Conservation (phyloP, 176 grass and related monocot genomes). For the Triticum turgidum region DNA sequence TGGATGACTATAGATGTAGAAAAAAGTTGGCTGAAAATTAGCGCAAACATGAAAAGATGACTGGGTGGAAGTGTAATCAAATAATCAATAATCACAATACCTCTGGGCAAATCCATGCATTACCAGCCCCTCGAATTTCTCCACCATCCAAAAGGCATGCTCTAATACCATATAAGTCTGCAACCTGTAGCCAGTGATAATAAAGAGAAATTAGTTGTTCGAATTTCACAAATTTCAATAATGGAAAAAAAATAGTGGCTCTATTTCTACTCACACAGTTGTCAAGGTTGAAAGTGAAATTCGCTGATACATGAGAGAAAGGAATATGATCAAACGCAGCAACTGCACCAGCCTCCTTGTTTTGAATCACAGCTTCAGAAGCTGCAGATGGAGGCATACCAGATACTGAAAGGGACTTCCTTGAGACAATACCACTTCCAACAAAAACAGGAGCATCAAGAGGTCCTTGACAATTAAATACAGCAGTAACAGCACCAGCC, state of each 20-base stretch:
- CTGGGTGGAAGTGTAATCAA: slow-evolving; percentile 4
- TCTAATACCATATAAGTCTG: slow-evolving; percentile 98
- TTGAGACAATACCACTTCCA: slow-evolving; percentile 96
- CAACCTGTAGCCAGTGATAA: slow-evolving; percentile 53
- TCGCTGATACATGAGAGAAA: slow-evolving; percentile 88
- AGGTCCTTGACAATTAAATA: slow-evolving; percentile 99
- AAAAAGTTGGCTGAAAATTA: slow-evolving; percentile 18
- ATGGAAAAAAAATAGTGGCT: background rate
- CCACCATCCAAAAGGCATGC: slow-evolving; percentile 93
- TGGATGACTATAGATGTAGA: slow-evolving; percentile 25
- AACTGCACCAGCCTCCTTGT: slow-evolving; percentile 93
- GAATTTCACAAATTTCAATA: slow-evolving; percentile 21
- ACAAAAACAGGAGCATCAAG: slow-evolving; percentile 95
- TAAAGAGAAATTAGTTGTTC: slow-evolving; percentile 8
- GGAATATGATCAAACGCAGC: slow-evolving; percentile 98
- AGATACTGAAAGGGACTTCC: slow-evolving; percentile 77
- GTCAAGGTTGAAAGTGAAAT: slow-evolving; percentile 98
- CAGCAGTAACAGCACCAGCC: slow-evolving; percentile 90
- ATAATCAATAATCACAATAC: slow-evolving; percentile 50
- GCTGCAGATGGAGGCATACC: slow-evolving; percentile 84
- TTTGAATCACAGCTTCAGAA: slow-evolving; percentile 90
- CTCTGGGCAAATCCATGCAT: slow-evolving; percentile 94
- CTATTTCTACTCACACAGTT: slow-evolving; percentile 72
- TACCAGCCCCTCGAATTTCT: slow-evolving; percentile 99
- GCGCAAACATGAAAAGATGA: slow-evolving; percentile 16